These are phyloP conservation scores for Dendrocalamus latiflorus DNA, from an alignment of 202 grass and related monocot species.

Conservation along the genomic window DNA sequence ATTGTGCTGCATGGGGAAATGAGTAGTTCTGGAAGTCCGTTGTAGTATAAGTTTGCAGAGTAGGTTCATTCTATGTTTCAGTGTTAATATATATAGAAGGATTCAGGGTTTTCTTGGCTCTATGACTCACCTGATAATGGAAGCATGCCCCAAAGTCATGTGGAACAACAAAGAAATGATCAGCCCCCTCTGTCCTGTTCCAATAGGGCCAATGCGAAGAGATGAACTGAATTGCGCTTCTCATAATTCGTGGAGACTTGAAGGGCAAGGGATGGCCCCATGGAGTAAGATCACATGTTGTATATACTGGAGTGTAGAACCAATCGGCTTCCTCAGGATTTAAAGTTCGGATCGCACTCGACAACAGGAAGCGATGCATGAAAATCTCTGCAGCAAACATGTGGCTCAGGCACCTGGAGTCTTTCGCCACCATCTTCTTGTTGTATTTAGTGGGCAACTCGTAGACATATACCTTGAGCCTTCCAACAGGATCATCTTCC, in stretches of 20 bases:
- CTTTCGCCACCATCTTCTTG: constrained; percentile 92
- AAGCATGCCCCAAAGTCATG: constrained; percentile 97
- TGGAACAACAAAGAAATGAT: constrained; percentile 86
- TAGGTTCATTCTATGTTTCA: neutral
- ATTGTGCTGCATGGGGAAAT: neutral
- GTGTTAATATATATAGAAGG: neutral
- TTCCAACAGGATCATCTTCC: constrained; percentile 85
- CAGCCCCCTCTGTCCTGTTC: constrained; percentile 78
- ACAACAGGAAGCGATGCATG: constrained; percentile 85
- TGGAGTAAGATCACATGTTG: constrained; percentile 77
- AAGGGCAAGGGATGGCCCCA: constrained; percentile 73
- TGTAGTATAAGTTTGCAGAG: neutral
- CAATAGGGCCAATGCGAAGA: constrained; percentile 84
- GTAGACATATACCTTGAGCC: constrained; percentile 86
- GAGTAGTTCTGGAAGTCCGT: neutral
- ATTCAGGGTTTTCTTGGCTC: neutral
- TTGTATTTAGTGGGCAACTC: constrained; percentile 91
- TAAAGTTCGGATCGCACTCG: constrained; percentile 61
- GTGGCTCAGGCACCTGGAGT: constrained; percentile 79
- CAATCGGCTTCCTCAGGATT: constrained; percentile 89
- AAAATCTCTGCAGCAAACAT: constrained; percentile 97
- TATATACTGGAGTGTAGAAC: constrained; percentile 91
- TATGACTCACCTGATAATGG: constrained; percentile 63
- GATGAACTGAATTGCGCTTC: constrained; percentile 76
- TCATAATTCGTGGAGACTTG: constrained; percentile 87